A percentile compares a stretch with the other conserved stretches of the same genome.
Conservation (phyloP, 176 grass and related monocot genomes). For the Coix lacrymajobi region DNA sequence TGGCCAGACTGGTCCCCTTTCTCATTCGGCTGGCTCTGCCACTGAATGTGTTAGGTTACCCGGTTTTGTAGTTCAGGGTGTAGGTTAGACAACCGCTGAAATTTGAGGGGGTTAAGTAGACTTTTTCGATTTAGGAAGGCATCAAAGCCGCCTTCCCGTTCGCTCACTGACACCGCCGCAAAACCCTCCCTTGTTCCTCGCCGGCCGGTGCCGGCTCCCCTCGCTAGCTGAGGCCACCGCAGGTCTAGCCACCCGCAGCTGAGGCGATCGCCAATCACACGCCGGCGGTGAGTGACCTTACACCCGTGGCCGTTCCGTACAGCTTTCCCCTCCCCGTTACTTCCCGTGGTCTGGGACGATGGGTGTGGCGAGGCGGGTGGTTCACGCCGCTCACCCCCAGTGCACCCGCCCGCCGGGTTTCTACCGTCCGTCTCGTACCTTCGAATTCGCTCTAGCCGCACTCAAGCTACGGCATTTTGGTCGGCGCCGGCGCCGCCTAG, state of each 20-base stretch:
- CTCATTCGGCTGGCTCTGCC: too few species aligned
- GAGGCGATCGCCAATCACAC: neutral
- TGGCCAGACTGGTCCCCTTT: too few species aligned
- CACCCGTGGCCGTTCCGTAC: neutral
- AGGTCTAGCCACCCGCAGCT: neutral
- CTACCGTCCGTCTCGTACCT: neutral
- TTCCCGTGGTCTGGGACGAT: neutral
- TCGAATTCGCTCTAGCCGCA: neutral
- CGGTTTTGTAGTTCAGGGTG: too few species aligned
- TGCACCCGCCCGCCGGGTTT: neutral
- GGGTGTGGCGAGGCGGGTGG: neutral
- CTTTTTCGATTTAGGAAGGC: too few species aligned
- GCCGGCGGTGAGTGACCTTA: neutral
- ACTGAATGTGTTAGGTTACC: too few species aligned
- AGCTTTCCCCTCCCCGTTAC: neutral
- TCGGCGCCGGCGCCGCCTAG: neutral
- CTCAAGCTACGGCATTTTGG: neutral
- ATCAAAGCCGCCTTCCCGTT: neutral
- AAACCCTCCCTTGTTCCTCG: neutral
- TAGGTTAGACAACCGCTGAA: too few species aligned
- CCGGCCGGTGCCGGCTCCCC: neutral
- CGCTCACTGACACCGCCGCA: neutral
- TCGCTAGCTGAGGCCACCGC: neutral
- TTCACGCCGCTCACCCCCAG: neutral
- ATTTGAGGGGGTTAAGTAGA: too few species aligned